These are phyloP conservation scores for Thermoascus crustaceus DNA, from an alignment of 2,329 filamentous ascomycete species.

Conservation along the genomic window DNA sequence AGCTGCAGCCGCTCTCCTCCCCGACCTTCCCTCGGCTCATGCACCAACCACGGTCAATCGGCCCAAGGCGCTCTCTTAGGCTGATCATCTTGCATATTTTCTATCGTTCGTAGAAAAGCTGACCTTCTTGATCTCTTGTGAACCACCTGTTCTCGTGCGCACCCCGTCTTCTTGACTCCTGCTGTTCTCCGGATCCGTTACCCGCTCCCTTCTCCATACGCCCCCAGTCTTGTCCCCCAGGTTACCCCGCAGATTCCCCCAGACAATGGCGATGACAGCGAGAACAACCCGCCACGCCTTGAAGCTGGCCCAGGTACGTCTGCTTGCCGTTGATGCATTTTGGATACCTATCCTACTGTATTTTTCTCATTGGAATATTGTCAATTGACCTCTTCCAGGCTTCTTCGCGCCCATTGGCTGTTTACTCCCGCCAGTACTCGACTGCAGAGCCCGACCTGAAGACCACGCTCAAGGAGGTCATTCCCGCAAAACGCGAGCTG, in stretches of 20 bases:
- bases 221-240: conserved; percentile 2
- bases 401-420: conserved; percentile 12
- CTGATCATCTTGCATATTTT: background rate
- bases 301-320: conserved; percentile 28
- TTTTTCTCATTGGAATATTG: background rate
- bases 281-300: conserved; percentile 32
- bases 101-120: background rate
- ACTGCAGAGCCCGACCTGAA: conserved; percentile 83
- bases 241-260: conserved; percentile 5
- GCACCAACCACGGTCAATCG: background rate
- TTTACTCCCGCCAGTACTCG: conserved; percentile 37
- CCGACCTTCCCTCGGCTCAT: background rate
- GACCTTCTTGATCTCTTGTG: background rate
- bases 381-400: conserved; percentile 3
- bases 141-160: background rate
- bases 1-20: too few species aligned
- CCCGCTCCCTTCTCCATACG: conserved; percentile 1
- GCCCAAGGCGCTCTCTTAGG: too few species aligned
- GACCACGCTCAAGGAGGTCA: conserved; percentile 69
- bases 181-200: conserved; percentile 11
- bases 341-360: too few species aligned
- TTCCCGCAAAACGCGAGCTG: conserved; percentile 88
- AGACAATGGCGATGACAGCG: conserved; percentile 24
- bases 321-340: background rate
- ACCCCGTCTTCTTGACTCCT: background rate